phyloP scores from a whole-genome alignment of 148 eudicot species.

The Mesembryanthemum crystallinum region DNA sequence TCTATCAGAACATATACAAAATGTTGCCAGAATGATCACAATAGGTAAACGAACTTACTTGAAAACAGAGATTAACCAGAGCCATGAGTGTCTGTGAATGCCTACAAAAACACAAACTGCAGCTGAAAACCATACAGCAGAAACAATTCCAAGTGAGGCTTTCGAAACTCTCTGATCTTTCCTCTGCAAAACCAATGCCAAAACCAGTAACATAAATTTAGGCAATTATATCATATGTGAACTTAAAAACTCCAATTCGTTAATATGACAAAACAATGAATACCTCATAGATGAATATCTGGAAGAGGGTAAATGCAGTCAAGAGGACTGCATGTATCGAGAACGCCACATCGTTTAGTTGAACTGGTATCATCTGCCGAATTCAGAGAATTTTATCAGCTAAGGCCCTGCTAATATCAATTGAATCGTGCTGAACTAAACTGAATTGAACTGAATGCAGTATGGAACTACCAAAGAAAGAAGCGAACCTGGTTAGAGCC shows the following conservation, averaged over 20 bases:
- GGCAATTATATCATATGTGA: not conserved
- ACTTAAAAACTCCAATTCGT: not conserved
- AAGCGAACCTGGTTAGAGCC: constrained; percentile 60
- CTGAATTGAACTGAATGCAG: too few species aligned
- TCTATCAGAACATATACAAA: not conserved
- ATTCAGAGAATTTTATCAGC: not conserved
- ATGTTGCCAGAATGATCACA: too few species aligned
- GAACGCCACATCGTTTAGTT: constrained; percentile 93
- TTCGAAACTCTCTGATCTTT: constrained; percentile 80
- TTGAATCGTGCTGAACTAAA: too few species aligned
- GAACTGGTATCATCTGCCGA: constrained; percentile 89
- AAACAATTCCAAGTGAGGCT: constrained; percentile 46
- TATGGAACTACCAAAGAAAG: not conserved
- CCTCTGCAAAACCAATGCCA: constrained; percentile 38
- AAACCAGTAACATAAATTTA: not conserved
- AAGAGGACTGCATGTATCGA: constrained; percentile 77
- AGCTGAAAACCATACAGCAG: constrained; percentile 58
- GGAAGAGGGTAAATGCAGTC: constrained; percentile 76
- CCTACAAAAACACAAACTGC: constrained; percentile 61
- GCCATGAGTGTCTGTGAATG: constrained; percentile 62
- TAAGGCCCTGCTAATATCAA: too few species aligned
- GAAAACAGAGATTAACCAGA: constrained; percentile 74
- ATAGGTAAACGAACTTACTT: constrained; percentile 41
- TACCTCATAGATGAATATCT: constrained; percentile 83
- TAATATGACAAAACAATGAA: not conserved